Evolutionary conservation across 192 early-diverging fungal species (phyloP).

Genomic region (Coemansia sp.): DNA sequence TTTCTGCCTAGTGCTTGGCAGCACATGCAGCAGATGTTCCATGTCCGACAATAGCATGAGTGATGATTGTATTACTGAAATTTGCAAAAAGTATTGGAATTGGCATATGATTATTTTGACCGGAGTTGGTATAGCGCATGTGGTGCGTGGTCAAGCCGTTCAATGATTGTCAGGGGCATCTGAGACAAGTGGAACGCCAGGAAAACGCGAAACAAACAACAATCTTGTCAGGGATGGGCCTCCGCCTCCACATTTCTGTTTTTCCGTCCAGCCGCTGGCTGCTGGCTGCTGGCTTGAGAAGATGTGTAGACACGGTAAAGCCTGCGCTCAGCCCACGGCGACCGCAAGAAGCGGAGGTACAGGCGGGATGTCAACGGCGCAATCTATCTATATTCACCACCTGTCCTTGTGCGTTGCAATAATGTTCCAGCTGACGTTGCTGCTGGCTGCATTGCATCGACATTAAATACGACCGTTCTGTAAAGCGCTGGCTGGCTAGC

Average conservation of each 20-base stretch:
- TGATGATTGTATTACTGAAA: not conserved
- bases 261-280: slow-evolving; percentile 5
- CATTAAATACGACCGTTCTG: not conserved
- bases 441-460: not conserved
- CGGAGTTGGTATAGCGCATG: too few species aligned
- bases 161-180: not conserved
- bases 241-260: slow-evolving; percentile 10
- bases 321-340: not conserved
- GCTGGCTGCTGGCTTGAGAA: not conserved
- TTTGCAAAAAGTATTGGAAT: too few species aligned
- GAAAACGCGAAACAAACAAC: not conserved
- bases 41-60: not conserved
- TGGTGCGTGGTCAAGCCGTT: not conserved
- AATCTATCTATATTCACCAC: not conserved
- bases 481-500: not conserved
- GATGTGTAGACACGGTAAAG: not conserved
- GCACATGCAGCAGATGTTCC: not conserved
- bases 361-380: not conserved
- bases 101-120: too few species aligned
- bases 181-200: not conserved
- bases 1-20: not conserved
- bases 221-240: not conserved
- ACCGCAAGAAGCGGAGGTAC: not conserved
- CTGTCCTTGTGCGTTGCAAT: not conserved
- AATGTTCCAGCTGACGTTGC: not conserved